Base-by-base conservation (phyloP, 176 grass and related monocot species). In the Aegilops sharonensis region DNA sequence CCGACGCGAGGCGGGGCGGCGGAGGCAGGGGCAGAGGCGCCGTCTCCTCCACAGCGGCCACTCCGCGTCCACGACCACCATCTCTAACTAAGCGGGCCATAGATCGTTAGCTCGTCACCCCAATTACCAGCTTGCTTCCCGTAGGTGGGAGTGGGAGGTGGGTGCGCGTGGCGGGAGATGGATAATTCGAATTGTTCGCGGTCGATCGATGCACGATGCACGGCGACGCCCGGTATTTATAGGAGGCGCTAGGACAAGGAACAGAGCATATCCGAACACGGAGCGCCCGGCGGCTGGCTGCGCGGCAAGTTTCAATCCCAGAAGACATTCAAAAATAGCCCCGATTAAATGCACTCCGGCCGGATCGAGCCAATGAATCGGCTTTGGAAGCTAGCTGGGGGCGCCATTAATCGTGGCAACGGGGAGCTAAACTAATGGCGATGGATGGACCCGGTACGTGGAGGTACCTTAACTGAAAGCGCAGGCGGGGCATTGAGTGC, bases 401-500 rank as follows among this genome's bases (percentile, higher is more conserved):
- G 66, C 43, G 80, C 64, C 66, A 57, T 57, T 17, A 66, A 81
- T 12, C 21, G 3, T 1, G 13, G 42, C 72, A 18, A 30, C 37
- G 75, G 42, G 9, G 78, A 42, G 76, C 31, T 24, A 52, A 20
- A 31, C 64, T 85, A 90, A 90, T 80, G 80, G 75, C 71, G 71
- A 45, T 13, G 21, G 71, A 72, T 40, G 89, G 74, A 66, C 65
- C 85, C 73, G 54, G 54, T 57, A 57, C 54, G 52, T 20, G 20
- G 56, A 34, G 30, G 29, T 34, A 68, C 69, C 69, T 48, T 75
- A 48, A 84, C 78, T 59, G 81, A 81, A 32, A 68, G 66, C 30
- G 39, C 83, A 56, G 84, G 24, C 27, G 6, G 36, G 59, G 48
- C 52, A 87, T 84, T 91, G 68, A 91, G 68, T 87, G 85, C 85